These are phyloP conservation scores for Coemansia sp. DNA, from an alignment of 192 early-diverging fungal species.

Conservation along the genomic window DNA sequence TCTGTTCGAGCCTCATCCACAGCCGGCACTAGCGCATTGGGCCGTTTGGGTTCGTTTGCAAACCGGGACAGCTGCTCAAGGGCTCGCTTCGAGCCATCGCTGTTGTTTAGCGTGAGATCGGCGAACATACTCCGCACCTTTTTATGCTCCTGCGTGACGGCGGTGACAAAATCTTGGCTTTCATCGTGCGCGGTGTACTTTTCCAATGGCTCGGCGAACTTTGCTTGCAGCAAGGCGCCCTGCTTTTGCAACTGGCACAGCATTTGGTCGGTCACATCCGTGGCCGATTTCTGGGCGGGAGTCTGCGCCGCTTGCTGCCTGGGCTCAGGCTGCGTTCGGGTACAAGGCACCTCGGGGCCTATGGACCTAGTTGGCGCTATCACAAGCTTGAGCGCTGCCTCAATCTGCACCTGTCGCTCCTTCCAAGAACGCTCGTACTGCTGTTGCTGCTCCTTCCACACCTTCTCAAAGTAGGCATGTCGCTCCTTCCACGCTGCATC, in stretches of 20 bases:
- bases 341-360: neutral
- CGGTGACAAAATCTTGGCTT: slow-evolving; percentile 4
- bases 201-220: slow-evolving; percentile 8
- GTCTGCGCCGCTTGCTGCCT: neutral
- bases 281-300: neutral
- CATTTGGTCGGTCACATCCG: neutral
- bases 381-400: slow-evolving; percentile 8
- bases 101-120: neutral
- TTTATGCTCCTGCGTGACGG: neutral
- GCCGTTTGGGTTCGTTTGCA: neutral
- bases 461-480: neutral
- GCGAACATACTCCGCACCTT: neutral
- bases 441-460: slow-evolving; percentile 3
- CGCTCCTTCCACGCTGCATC: slow-evolving; percentile 4
- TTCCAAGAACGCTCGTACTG: slow-evolving; percentile 2
- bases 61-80: neutral
- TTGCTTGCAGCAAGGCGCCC: neutral
- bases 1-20: neutral
- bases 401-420: neutral
- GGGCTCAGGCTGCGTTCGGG: neutral
- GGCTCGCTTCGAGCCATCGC: neutral
- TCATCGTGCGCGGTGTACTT: neutral
- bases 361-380: neutral
- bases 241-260: neutral
- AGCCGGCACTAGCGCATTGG: neutral